A percentile compares a stretch with the other conserved stretches of the same genome.
Conservation (phyloP, 2,329 filamentous ascomycete species). For the Alternaria triticimaculans region DNA sequence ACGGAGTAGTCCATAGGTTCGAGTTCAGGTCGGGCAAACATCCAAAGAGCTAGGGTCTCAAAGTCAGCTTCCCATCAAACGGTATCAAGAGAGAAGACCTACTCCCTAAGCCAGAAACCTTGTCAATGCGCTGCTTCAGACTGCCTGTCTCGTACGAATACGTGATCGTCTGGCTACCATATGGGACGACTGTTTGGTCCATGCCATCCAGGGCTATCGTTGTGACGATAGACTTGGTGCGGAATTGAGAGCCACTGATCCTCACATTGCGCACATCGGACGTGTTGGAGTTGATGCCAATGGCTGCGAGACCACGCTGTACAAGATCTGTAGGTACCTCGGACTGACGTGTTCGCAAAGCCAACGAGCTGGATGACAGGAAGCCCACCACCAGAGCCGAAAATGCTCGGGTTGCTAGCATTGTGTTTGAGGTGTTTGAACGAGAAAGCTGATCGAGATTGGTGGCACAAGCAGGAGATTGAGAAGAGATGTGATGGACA, state of each 20-base stretch:
- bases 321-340: not conserved
- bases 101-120: not conserved
- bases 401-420: not conserved
- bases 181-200: not conserved
- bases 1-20: not conserved
- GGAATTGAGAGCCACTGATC: not conserved
- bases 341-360: not conserved
- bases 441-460: too few species aligned
- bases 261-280: not conserved
- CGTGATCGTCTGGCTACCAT: not conserved
- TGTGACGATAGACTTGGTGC: not conserved
- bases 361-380: not conserved
- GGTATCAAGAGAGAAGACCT: not conserved
- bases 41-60: not conserved
- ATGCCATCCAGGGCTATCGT: not conserved
- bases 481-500: not conserved
- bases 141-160: not conserved
- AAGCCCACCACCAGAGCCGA: not conserved
- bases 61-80: not conserved
- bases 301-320: not conserved
- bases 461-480: not conserved
- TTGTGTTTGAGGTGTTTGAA: not conserved
- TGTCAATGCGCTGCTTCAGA: not conserved
- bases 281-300: not conserved
- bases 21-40: not conserved